phyloP scores from a whole-genome alignment of 192 early-diverging fungal genomes.

The Geosiphon pyriformis region DNA sequence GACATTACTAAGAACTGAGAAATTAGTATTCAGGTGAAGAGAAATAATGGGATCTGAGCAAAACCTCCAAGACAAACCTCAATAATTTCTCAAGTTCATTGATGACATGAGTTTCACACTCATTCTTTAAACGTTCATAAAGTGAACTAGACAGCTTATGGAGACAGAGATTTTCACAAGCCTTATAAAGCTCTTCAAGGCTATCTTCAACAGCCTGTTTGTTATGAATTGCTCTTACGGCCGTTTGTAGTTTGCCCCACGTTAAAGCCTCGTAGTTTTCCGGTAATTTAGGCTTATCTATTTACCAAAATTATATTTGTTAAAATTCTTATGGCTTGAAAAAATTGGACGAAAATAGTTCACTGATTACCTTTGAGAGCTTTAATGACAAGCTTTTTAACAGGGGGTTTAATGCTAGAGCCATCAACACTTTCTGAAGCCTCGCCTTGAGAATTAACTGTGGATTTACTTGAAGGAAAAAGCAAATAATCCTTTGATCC shows the following conservation, averaged over 20 bases:
- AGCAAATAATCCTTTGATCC: neutral
- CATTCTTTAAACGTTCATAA: constrained; percentile 54
- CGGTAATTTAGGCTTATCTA: constrained; percentile 56
- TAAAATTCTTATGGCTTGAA: constrained; percentile 2
- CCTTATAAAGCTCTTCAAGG: constrained; percentile 80
- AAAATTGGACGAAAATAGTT: neutral
- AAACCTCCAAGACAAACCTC: constrained; percentile 25
- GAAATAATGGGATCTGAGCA: too few relatives aligned
- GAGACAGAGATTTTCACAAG: constrained; percentile 74
- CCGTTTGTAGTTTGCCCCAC: constrained; percentile 57
- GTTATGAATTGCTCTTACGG: constrained; percentile 69
- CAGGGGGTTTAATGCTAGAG: constrained; percentile 26
- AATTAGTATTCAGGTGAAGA: too few relatives aligned
- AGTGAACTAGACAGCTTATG: constrained; percentile 63
- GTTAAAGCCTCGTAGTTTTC: constrained; percentile 61
- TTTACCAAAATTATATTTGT: neutral
- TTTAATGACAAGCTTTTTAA: constrained; percentile 59
- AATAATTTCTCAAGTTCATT: constrained; percentile 39
- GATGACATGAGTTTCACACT: constrained; percentile 51
- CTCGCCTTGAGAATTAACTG: neutral
- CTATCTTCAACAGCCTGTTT: constrained; percentile 58
- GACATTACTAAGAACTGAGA: constrained; percentile 23
- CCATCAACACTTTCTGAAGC: neutral
- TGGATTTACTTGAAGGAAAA: constrained; percentile 14
- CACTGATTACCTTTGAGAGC: constrained; percentile 49